Evolutionary conservation across 495 filamentous ascomycete species (phyloP), one percentile per base, ranked within the genome.

Genomic region (Podospora appendiculata): DNA sequence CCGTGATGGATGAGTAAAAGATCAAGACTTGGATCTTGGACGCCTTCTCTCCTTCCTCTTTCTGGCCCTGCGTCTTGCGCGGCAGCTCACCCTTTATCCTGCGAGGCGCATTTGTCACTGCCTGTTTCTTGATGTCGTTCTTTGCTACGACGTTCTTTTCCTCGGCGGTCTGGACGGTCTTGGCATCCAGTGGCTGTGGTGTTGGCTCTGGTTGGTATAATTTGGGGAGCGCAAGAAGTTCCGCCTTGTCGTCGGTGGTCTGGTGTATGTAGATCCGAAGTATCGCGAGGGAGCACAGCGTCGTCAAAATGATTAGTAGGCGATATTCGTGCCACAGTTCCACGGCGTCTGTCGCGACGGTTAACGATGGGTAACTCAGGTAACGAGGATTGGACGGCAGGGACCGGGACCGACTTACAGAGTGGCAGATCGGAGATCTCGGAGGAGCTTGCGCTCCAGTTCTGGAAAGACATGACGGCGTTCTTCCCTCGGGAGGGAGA

Each of bases 1-100:
- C 86, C 16, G 86, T 92, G 53, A 96, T 71, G 8, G 90, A 93
- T 7, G 88, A 90, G 66, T 81, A 97, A 72, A 96, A 96, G 3
- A 96, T 74, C 17, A 95, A 68, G 1, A 85, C 78, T 61, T 95
- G 90, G 38, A 95, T 82, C 48, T 72, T 72, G 33, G 54, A 68
- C 51, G 38, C 18, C 41, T 55, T 43, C 62, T 55, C 45, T 38
- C 10, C 41, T 14, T 50, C 51, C 8, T 36, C 54, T 52, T 55
- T 52, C 9, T 53, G 47, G 4, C 64, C 63, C 9, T 56, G 44
- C 12, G 45, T 36, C 35, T 63, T 67, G 50, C 62, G 75, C 35
- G 58, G 61, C 50, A 65, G 41, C 44, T 70, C 73, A 32, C 79
- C 78, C 41, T 74, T 75, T 50, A 80, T 79, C 51, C 75, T 71